Conservation (phyloP, 2,329 filamentous ascomycete species). For the Trichoderma koningii region DNA sequence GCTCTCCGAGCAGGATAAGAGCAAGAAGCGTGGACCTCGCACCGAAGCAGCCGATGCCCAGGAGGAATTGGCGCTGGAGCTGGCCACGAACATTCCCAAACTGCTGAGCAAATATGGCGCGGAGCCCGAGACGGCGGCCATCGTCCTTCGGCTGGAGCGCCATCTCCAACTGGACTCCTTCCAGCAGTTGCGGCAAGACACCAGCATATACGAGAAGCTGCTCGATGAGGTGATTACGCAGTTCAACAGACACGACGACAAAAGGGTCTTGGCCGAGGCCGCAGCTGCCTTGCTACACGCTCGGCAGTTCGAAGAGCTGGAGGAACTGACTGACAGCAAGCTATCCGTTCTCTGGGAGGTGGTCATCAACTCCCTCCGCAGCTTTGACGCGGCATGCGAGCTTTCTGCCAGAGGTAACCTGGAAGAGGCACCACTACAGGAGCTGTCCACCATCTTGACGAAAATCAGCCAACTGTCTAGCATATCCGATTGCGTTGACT, state of each 20-base stretch:
- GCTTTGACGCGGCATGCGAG: conserved; percentile 70
- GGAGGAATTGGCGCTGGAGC: conserved; percentile 74
- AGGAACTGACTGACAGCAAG: conserved; percentile 80
- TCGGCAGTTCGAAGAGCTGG: conserved; percentile 81
- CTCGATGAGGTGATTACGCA: conserved; percentile 92
- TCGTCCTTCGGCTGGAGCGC: conserved; percentile 83
- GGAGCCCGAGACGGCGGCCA: conserved; percentile 80
- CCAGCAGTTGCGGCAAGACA: conserved; percentile 83
- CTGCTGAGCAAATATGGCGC: conserved; percentile 92
- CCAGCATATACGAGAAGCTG: conserved; percentile 75
- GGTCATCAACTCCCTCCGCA: conserved; percentile 69
- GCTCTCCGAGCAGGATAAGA: conserved; percentile 64
- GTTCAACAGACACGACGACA: conserved; percentile 89
- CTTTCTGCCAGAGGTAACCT: conserved; percentile 72
- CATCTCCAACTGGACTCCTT: conserved; percentile 85
- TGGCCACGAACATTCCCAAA: conserved; percentile 78
- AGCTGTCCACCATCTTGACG: conserved; percentile 71
- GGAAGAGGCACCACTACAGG: conserved; percentile 63
- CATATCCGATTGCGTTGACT: conserved; percentile 74
- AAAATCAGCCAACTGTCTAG: conserved; percentile 80
- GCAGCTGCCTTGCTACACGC: conserved; percentile 81
- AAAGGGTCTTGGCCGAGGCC: conserved; percentile 80
- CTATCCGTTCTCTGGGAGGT: conserved; percentile 85
- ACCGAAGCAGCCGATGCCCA: conserved; percentile 69
- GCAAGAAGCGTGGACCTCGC: conserved; percentile 59